phyloP scores from a whole-genome alignment of 2,329 filamentous ascomycete genomes.

The Verticillium tricorpus region DNA sequence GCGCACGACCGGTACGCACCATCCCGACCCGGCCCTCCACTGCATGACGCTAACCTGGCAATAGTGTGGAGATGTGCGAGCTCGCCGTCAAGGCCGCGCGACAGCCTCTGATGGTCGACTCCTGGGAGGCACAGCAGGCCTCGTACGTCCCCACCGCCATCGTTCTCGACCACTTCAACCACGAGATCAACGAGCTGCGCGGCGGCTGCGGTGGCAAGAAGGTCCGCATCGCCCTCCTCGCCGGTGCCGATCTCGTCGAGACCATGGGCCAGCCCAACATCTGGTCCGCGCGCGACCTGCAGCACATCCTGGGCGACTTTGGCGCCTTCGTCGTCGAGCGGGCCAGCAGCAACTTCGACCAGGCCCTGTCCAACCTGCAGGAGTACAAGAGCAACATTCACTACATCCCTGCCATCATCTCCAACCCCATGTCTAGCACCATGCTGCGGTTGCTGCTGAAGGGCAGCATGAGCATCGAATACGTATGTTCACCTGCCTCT shows the following conservation, averaged over 20 bases:
- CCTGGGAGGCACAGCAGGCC: constrained; percentile 82
- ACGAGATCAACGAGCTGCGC: constrained; percentile 78
- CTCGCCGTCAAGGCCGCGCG: constrained; percentile 71
- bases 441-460: constrained; percentile 15
- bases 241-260: constrained; percentile 70
- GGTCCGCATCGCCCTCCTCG: constrained; percentile 74
- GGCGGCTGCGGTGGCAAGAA: constrained; percentile 69
- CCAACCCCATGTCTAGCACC: constrained; percentile 62
- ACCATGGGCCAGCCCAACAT: constrained; percentile 71
- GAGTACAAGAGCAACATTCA: constrained; percentile 82
- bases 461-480: constrained; percentile 15
- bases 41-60: background rate
- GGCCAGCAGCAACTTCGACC: constrained; percentile 81
- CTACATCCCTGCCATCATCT: constrained; percentile 83
- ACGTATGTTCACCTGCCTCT: constrained; percentile 3
- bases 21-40: background rate
- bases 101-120: constrained; percentile 80
- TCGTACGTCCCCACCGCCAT: constrained; percentile 85
- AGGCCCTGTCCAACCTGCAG: constrained; percentile 76
- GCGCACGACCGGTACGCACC: constrained; percentile 57
- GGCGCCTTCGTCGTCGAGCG: constrained; percentile 86
- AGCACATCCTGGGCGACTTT: constrained; percentile 81
- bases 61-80: constrained; percentile 72
- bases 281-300: constrained; percentile 80
- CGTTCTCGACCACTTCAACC: constrained; percentile 85